Percentiles rank a stretch among this genome's conserved stretches.
These are phyloP conservation scores for Solanum sejunctum DNA, from an alignment of 257 asterid genomes.

Conservation along the genomic window DNA sequence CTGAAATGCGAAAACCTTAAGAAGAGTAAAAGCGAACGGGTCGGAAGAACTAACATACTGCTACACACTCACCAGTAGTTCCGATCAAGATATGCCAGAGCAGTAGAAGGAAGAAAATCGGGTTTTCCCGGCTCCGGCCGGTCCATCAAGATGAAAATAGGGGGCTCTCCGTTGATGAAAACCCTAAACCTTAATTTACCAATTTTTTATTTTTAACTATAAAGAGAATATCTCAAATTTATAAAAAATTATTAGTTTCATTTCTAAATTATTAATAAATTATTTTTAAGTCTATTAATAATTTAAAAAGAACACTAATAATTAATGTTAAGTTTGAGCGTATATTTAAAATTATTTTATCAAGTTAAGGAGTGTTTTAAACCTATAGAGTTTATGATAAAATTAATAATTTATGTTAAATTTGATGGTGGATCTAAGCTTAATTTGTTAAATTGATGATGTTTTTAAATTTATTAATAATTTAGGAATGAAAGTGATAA, in stretches of 20 bases:
- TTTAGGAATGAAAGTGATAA: no score
- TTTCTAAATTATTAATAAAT: rapidly evolving
- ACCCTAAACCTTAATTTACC: neutral
- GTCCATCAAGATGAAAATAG: slow-evolving; percentile 3
- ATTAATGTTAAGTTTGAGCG: no score
- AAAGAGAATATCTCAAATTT: no score
- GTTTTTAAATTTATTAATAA: no score
- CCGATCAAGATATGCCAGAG: slow-evolving; percentile 64
- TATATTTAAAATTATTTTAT: no score
- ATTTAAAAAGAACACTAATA: no score
- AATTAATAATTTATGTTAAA: no score
- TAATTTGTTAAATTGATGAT: no score
- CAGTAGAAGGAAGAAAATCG: slow-evolving; percentile 56
- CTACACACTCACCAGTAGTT: slow-evolving; percentile 42
- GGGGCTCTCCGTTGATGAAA: neutral
- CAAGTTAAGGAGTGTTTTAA: no score
- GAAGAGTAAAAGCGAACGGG: neutral
- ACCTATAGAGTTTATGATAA: no score
- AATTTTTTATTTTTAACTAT: neutral
- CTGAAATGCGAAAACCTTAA: slow-evolving; percentile 16
- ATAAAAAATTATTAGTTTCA: no score
- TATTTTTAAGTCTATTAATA: no score
- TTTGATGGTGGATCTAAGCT: rapidly evolving
- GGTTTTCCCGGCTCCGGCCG: slow-evolving; percentile 4
- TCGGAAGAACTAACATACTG: neutral